Conservation (phyloP, 225 moss, liverwort and hornwort genomes). For the Takakia lepidozioides region DNA sequence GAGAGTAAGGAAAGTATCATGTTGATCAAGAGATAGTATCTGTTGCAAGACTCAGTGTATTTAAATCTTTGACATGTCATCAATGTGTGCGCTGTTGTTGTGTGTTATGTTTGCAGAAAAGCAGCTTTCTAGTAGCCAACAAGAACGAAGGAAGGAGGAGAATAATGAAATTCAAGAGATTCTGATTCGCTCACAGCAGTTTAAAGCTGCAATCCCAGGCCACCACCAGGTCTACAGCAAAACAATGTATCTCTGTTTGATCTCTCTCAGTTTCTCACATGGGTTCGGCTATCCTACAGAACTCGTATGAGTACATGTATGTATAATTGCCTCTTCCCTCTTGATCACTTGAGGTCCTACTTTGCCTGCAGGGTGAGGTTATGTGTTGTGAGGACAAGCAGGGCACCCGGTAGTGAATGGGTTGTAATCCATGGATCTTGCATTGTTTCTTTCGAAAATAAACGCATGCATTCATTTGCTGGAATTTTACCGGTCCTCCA, state of each 20-base stretch:
- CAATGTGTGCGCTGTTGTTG: too few species aligned
- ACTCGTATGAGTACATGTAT: background rate
- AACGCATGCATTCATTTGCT: too few species aligned
- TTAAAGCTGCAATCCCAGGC: slow-evolving; percentile 9
- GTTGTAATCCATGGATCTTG: background rate
- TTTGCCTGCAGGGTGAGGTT: background rate
- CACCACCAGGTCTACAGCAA: slow-evolving; percentile 6
- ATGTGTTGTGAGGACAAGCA: too few species aligned
- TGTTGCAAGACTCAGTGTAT: too few species aligned
- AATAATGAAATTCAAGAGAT: slow-evolving; percentile 60
- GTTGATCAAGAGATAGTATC: too few species aligned
- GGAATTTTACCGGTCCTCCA: too few species aligned
- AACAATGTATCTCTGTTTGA: background rate
- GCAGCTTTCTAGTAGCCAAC: slow-evolving; percentile 14
- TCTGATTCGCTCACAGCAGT: slow-evolving; percentile 33
- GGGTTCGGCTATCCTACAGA: background rate
- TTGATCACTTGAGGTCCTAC: background rate
- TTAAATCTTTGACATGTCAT: too few species aligned
- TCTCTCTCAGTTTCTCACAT: background rate
- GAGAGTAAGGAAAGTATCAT: too few species aligned
- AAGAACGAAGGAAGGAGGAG: slow-evolving; percentile 13
- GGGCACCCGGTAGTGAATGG: background rate
- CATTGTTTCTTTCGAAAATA: too few species aligned
- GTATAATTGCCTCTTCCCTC: too few species aligned
- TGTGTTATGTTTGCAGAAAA: slow-evolving; percentile 5